These are phyloP conservation scores for Chlamydomonas sp. DNA, from an alignment of 139 green algal genomes.

Conservation along the genomic window DNA sequence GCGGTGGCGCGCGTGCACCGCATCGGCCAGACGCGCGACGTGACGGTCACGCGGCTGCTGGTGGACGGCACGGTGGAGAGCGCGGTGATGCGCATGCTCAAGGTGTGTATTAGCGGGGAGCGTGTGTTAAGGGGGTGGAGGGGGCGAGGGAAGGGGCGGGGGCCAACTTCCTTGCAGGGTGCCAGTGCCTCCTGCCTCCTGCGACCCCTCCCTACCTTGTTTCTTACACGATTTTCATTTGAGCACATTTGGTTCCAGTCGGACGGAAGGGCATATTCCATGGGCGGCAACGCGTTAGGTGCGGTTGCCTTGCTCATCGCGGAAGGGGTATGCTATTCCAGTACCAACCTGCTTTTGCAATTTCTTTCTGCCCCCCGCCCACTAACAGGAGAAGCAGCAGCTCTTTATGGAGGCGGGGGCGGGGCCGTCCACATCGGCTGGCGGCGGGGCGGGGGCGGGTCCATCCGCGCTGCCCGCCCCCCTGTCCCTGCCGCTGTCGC, in stretches of 20 bases:
- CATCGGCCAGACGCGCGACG: conserved; percentile 73
- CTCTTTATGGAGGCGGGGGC: conserved; percentile 25
- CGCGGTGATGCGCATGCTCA: conserved; percentile 62
- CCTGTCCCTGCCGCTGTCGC: neutral
- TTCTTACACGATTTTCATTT: no score
- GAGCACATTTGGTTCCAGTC: no score
- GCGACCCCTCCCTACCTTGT: no score
- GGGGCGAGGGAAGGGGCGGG: neutral
- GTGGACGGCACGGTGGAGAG: conserved; percentile 67
- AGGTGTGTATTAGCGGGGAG: conserved; percentile 6
- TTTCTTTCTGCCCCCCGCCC: neutral
- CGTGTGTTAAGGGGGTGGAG: neutral
- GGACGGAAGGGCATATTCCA: no score
- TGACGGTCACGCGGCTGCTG: conserved; percentile 61
- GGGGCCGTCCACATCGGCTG: neutral
- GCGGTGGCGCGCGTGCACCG: conserved; percentile 82
- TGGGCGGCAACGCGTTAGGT: no score
- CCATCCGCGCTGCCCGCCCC: neutral
- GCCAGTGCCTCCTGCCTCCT: no score
- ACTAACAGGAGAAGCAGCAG: conserved; percentile 19
- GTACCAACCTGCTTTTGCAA: no score
- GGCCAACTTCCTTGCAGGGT: neutral
- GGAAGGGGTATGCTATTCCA: no score
- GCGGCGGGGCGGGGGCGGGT: neutral
- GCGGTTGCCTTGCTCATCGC: no score